phyloP scores from a whole-genome alignment of 2,329 filamentous ascomycete genomes.

The Botrytis cinerea region DNA sequence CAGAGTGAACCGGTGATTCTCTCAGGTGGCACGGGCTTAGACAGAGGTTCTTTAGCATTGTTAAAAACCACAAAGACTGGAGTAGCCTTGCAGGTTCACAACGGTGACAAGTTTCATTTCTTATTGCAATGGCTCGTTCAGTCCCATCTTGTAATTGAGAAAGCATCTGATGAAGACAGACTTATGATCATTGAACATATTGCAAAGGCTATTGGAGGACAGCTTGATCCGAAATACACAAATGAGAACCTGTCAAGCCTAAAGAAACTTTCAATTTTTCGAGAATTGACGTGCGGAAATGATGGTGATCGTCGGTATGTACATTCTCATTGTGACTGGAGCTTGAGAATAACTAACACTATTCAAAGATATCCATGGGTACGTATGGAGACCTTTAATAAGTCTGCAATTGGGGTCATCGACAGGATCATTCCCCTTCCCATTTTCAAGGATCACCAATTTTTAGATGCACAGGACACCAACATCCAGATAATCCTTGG shows the following conservation, averaged over 20 bases:
- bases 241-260: neutral
- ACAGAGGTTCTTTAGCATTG: neutral
- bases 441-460: conserved; percentile 28
- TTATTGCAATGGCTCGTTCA: conserved; percentile 4
- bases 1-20: neutral
- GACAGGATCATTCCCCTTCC: conserved; percentile 28
- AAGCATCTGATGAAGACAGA: conserved; percentile 1
- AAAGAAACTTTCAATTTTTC: conserved; percentile 15
- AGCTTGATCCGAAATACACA: neutral
- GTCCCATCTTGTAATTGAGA: neutral
- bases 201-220: neutral
- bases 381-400: conserved; percentile 18
- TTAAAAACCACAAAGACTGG: conserved; percentile 11
- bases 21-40: neutral
- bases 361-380: conserved; percentile 27
- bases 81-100: neutral
- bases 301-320: neutral
- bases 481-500: conserved; percentile 21
- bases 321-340: neutral
- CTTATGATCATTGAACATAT: conserved; percentile 16
- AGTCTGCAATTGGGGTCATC: conserved; percentile 27
- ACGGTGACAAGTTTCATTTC: conserved; percentile 1
- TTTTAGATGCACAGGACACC: conserved; percentile 26
- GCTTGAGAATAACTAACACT: neutral
- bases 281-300: neutral